These are phyloP conservation scores for Blastocystis sp. DNA, from an alignment of 352 stramenopile genomes.

Conservation along the genomic window DNA sequence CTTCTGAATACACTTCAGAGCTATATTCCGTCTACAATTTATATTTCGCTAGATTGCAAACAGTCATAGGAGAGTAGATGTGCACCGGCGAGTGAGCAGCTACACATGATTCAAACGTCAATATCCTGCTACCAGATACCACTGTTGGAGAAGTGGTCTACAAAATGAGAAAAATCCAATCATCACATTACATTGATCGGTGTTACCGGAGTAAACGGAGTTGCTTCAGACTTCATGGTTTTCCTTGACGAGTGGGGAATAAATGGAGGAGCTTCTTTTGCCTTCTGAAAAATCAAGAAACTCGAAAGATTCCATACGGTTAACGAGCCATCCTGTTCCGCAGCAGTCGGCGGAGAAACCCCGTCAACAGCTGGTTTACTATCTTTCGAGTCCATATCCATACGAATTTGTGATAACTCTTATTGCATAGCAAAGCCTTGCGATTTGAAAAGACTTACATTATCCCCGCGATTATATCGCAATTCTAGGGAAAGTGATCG, in stretches of 20 bases:
- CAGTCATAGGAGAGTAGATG: background rate
- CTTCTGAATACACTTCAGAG: background rate
- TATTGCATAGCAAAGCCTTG: background rate
- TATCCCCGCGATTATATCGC: background rate
- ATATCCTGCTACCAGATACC: too few relatives aligned
- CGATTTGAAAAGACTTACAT: background rate
- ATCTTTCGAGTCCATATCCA: background rate
- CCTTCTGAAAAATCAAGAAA: background rate
- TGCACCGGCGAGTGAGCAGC: background rate
- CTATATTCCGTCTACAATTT: background rate
- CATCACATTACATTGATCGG: background rate
- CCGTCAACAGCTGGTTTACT: background rate
- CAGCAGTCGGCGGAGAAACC: background rate
- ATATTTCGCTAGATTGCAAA: background rate
- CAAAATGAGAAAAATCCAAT: background rate
- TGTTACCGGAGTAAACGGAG: background rate
- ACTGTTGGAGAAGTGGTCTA: background rate
- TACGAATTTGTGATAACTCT: background rate
- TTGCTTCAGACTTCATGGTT: background rate
- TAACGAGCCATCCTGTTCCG: background rate
- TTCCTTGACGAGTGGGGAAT: background rate
- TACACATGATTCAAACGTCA: background rate
- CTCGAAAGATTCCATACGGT: background rate
- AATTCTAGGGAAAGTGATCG: background rate
- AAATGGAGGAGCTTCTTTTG: background rate